Percentiles rank a stretch among this genome's conserved stretches.
Conservation (phyloP, 1,139 yeast species). For the Williopsis jadinii region DNA sequence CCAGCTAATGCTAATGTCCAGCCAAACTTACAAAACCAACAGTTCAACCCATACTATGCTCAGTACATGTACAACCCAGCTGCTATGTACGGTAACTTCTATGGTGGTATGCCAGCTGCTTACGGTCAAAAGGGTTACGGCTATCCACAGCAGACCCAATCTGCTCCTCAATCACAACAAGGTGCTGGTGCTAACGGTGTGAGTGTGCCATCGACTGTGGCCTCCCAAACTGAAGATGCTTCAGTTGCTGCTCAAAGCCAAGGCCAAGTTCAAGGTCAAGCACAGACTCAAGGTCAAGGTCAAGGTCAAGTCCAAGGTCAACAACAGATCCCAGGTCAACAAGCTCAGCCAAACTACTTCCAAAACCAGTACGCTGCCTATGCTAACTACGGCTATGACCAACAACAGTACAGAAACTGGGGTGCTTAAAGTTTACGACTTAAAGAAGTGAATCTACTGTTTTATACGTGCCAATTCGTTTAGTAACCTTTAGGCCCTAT, state of each 20-base stretch:
- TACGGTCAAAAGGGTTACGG: slow-evolving; percentile 17
- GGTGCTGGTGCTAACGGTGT: slow-evolving; percentile 13
- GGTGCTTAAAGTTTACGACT: no score
- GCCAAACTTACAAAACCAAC: slow-evolving; percentile 22
- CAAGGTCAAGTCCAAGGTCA: slow-evolving; percentile 11
- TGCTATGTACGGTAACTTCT: slow-evolving; percentile 5
- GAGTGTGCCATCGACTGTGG: slow-evolving; percentile 10
- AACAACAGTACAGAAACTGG: slow-evolving; percentile 2
- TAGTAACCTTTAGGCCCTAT: no score
- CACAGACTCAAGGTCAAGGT: slow-evolving; percentile 9
- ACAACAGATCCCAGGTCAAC: slow-evolving; percentile 6
- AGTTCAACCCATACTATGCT: slow-evolving; percentile 16
- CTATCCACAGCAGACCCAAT: slow-evolving; percentile 13
- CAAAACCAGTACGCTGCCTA: background rate
- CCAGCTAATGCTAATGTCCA: slow-evolving; percentile 21
- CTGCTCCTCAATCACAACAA: slow-evolving; percentile 11
- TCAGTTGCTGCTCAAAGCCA: slow-evolving; percentile 7
- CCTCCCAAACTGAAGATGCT: slow-evolving; percentile 9
- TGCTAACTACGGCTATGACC: slow-evolving; percentile 1
- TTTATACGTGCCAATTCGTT: no score
- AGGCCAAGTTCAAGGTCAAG: slow-evolving; percentile 10
- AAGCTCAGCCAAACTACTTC: slow-evolving; percentile 5
- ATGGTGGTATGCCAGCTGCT: slow-evolving; percentile 10
- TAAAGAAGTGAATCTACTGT: no score
- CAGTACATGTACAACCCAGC: slow-evolving; percentile 19